Evolutionary conservation across 371 early-diverging fungal species (phyloP).

Genomic region (Zopfochytrium polystomum): DNA sequence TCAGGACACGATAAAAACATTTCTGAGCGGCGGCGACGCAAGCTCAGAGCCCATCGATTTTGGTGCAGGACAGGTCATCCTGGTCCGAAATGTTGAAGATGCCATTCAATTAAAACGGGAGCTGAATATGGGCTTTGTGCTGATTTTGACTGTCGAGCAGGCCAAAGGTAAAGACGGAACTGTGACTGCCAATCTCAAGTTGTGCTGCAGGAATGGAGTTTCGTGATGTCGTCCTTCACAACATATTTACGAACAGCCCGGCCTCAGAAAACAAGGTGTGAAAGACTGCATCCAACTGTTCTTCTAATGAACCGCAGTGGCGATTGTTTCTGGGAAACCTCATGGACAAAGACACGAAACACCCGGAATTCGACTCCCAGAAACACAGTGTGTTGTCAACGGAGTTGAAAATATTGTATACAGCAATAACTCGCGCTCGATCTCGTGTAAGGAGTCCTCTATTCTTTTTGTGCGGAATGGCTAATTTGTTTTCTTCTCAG

Average conservation of each 20-base stretch:
- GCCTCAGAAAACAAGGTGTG: conserved; percentile 7
- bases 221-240: conserved; percentile 19
- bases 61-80: conserved; percentile 31
- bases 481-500: no score
- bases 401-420: conserved; percentile 26
- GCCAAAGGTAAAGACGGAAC: conserved; percentile 17
- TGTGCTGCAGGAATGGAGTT: conserved; percentile 27
- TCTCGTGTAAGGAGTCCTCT: no score
- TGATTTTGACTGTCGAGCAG: conserved; percentile 30
- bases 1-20: conserved; percentile 6
- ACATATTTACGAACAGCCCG: conserved; percentile 12
- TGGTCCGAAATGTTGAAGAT: conserved; percentile 20
- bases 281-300: no score
- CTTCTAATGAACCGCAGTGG: no score
- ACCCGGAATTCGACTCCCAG: conserved; percentile 8
- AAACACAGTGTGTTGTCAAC: conserved; percentile 24
- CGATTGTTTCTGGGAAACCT: conserved; percentile 17
- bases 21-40: conserved; percentile 15
- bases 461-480: no score
- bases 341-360: neutral
- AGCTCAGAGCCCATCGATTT: conserved; percentile 24
- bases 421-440: conserved; percentile 25
- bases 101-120: neutral
- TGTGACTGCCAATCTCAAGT: neutral
- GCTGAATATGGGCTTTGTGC: conserved; percentile 13